Evolutionary conservation across 2,329 filamentous ascomycete genomes (phyloP).

Genomic region (Ophiostoma quercus): DNA sequence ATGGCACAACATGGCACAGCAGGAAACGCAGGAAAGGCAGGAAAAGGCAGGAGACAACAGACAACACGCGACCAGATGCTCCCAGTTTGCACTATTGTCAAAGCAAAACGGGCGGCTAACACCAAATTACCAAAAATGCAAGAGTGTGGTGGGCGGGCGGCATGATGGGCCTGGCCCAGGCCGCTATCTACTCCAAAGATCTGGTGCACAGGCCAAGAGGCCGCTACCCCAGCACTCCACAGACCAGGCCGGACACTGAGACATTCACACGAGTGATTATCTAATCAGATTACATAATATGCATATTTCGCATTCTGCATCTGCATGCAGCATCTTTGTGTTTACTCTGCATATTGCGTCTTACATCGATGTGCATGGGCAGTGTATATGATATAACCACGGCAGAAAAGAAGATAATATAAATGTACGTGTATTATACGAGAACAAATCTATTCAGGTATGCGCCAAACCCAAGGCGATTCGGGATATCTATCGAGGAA

Average conservation of each 20-base stretch:
- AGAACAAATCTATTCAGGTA: neutral
- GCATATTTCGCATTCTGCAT: neutral
- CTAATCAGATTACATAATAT: neutral
- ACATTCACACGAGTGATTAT: neutral
- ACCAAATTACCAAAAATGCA: neutral
- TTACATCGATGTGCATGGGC: neutral
- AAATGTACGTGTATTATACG: neutral
- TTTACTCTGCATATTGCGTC: neutral
- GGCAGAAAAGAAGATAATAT: neutral
- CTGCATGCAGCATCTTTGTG: neutral
- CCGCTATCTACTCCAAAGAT: neutral
- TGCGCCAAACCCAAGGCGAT: slow-evolving; percentile 3
- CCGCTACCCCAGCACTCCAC: neutral
- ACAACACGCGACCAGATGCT: neutral
- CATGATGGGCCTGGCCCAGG: neutral
- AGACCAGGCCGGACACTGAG: neutral
- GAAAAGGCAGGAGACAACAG: neutral
- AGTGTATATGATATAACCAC: neutral
- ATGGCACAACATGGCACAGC: neutral
- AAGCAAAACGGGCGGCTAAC: neutral
- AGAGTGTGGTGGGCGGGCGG: neutral
- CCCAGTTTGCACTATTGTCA: no score
- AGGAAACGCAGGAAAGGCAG: no score
- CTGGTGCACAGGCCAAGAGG: neutral
- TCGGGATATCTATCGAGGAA: neutral